These are phyloP conservation scores for Suhomyces guaymorum DNA, from an alignment of 1,139 yeast genomes.

Conservation along the genomic window DNA sequence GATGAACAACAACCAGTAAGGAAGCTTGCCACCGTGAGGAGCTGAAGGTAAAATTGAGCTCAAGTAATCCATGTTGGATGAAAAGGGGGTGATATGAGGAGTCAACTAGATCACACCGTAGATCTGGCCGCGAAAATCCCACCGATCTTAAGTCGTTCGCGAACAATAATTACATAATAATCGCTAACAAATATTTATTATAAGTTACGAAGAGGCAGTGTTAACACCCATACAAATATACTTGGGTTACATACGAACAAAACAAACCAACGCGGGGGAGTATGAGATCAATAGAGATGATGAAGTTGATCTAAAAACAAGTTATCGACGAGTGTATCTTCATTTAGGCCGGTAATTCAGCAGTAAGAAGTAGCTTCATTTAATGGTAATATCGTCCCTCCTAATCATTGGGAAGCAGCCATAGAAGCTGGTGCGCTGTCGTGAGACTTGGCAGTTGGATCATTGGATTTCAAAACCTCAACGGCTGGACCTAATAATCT, in stretches of 20 bases:
- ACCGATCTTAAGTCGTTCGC: too few species aligned
- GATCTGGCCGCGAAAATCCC: background rate
- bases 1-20: constrained; percentile 56
- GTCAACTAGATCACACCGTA: too few species aligned
- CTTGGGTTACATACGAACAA: constrained; percentile 1
- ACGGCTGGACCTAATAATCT: constrained; percentile 93
- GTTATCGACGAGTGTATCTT: background rate
- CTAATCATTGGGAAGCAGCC: constrained; percentile 2
- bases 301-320: too few species aligned
- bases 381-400: too few species aligned
- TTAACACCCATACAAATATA: background rate
- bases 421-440: too few species aligned
- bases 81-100: too few species aligned
- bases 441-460: constrained; percentile 73
- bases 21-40: constrained; percentile 40
- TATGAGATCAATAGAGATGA: too few species aligned
- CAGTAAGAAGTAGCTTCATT: background rate
- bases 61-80: constrained; percentile 8
- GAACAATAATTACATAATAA: background rate
- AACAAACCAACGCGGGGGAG: constrained; percentile 1
- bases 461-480: constrained; percentile 75
- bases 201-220: constrained; percentile 2
- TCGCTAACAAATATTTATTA: background rate
- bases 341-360: too few species aligned
- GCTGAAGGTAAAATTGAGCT: constrained; percentile 14